Conservation (phyloP, 345 rosid genomes). For the Eucalyptus paniculata region DNA sequence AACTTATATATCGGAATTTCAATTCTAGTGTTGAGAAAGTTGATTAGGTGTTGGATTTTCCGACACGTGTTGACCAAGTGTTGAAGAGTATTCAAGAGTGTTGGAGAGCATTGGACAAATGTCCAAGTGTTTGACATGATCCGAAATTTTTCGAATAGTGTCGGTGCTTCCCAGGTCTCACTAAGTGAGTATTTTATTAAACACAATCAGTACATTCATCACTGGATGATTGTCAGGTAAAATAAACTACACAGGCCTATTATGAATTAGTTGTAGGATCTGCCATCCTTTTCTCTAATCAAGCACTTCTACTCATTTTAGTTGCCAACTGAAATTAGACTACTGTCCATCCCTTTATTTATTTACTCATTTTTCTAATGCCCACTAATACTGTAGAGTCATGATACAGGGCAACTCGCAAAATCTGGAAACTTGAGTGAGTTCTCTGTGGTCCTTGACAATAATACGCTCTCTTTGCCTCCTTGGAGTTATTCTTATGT, state of each 20-base stretch:
- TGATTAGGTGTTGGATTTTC: no score
- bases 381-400: constrained; percentile 71
- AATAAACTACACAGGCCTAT: background rate
- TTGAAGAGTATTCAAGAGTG: no score
- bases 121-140: no score
- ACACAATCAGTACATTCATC: no score
- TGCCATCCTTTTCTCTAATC: background rate
- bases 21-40: no score
- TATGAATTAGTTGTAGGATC: background rate
- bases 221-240: background rate
- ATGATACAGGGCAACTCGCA: constrained; percentile 87
- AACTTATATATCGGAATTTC: no score
- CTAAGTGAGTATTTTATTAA: no score
- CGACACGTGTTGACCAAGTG: fast-evolving
- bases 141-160: no score
- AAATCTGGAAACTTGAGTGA: constrained; percentile 82
- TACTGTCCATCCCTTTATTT: background rate
- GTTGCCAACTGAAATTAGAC: background rate
- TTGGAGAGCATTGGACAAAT: no score
- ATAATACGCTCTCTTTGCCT: constrained; percentile 82
- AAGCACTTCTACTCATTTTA: background rate
- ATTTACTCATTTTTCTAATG: constrained; percentile 11
- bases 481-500: constrained; percentile 60
- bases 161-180: no score
- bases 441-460: constrained; percentile 90